Conservation (phyloP, 352 stramenopile genomes). For the Pythium apleroticum region DNA sequence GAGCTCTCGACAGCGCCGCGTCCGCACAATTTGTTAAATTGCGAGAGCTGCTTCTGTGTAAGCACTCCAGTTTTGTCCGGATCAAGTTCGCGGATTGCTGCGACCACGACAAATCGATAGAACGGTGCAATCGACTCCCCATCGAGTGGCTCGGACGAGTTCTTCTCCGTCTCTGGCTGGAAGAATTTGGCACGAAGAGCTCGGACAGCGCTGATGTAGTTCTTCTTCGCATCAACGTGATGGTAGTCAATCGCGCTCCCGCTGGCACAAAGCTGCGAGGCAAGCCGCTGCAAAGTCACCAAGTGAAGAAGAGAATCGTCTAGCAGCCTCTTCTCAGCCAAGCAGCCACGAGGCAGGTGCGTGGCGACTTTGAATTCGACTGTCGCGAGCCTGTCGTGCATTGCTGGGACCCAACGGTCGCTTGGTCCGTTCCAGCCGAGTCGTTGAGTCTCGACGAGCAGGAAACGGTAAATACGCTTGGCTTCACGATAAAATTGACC, state of each 20-base stretch:
- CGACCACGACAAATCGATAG: slow-evolving; percentile 63
- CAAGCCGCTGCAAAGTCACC: slow-evolving; percentile 13
- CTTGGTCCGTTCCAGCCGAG: slow-evolving; percentile 14
- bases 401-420: slow-evolving; percentile 1
- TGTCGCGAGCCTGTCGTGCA: slow-evolving; percentile 39
- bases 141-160: slow-evolving; percentile 2
- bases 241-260: neutral
- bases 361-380: slow-evolving; percentile 63
- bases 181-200: slow-evolving; percentile 61
- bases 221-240: slow-evolving; percentile 18
- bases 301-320: slow-evolving; percentile 45
- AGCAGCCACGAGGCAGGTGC: slow-evolving; percentile 45
- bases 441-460: slow-evolving; percentile 18
- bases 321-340: slow-evolving; percentile 52
- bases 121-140: slow-evolving; percentile 44
- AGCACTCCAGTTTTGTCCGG: slow-evolving; percentile 32
- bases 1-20: slow-evolving; percentile 28
- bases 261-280: neutral
- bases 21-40: slow-evolving; percentile 48
- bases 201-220: slow-evolving; percentile 49
- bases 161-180: slow-evolving; percentile 32
- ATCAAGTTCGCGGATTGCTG: slow-evolving; percentile 54
- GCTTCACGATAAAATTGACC: slow-evolving; percentile 62
- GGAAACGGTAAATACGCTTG: slow-evolving; percentile 48
- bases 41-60: slow-evolving; percentile 31